Base-by-base conservation (phyloP, 169 alveolate species). In the Cryptosporidium sp. region DNA sequence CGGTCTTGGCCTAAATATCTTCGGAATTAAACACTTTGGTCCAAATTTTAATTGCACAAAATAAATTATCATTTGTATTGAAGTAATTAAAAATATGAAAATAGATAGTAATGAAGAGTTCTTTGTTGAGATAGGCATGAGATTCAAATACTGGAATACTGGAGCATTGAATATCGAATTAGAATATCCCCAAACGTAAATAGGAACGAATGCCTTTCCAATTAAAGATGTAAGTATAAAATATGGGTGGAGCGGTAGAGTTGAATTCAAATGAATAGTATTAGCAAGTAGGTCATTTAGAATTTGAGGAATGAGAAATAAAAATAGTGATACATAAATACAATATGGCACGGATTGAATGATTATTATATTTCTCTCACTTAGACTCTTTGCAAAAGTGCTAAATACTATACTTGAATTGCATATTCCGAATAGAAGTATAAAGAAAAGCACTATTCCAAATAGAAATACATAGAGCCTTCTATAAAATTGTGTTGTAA, bases 121-220 rank as follows among this genome's bases (percentile, higher is more conserved):
- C 26, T 44, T 62, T 1, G 75, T 60, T 37, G 39, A 18, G 14
- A 80, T 62, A 18, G 89, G 89, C 18, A 62, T 62, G 1, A 18
- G 5, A 10, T 45, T 65, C 9, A 51, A 16, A 23, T n/a, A 65
- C 26, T 39, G 75, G 8, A 80, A 31, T 29, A 80, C 14, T 48
- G 89, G 89, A 18, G 75, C 6, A 44, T 80, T 65, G 52, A 80
- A 80, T 26, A 80, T 80, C 8, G 89, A 80, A 26, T 62, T 60
- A 14, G 73, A 62, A 65, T 80, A 80, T n/a, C 89, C 89, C 89
- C 89, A 80, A 26, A 65, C 29, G 62, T 80, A 80, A 18, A 80
- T 60, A 14, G 89, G 89, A 80, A 80, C 60, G 53, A 80, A 80
- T 39, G 89, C 73, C 23, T 80, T 80, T 16, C 89, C 89, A 42